Conservation (phyloP, 768 basidiomycete genomes). For the Lactarius evosmus region DNA sequence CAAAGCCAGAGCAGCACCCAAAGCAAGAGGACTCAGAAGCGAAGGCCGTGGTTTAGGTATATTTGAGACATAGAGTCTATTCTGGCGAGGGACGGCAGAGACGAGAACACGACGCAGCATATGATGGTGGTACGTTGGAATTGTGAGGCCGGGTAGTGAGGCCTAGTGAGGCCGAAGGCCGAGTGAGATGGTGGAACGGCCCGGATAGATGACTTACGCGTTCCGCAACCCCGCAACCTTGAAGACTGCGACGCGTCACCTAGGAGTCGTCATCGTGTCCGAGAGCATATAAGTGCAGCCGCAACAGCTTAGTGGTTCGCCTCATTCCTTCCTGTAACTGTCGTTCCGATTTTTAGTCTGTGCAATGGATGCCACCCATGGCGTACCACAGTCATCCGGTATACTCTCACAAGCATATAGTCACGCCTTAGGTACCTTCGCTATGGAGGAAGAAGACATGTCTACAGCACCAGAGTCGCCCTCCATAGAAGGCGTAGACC, state of each 20-base stretch:
- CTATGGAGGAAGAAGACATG: conserved; percentile 51
- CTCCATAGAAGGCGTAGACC: conserved; percentile 33
- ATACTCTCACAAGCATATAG: conserved; percentile 10
- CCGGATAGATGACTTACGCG: conserved; percentile 19
- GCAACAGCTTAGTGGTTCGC: conserved; percentile 24
- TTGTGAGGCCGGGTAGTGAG: no score
- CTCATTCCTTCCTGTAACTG: conserved; percentile 21
- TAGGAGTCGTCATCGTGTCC: conserved; percentile 15
- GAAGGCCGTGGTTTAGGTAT: not conserved
- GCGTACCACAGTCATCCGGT: conserved; percentile 15
- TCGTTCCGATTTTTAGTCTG: conserved; percentile 18
- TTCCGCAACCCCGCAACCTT: no score
- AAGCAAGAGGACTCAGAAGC: not conserved
- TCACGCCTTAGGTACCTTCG: conserved; percentile 35
- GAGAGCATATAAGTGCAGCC: conserved; percentile 18
- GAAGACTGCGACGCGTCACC: conserved; percentile 26
- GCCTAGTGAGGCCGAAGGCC: no score
- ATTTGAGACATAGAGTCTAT: not conserved
- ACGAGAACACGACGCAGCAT: conserved; percentile 13
- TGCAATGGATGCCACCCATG: conserved; percentile 19
- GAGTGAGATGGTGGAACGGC: no score
- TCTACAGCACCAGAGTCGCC: conserved; percentile 43
- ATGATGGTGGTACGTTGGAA: not conserved
- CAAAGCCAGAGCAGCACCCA: conserved; percentile 31
- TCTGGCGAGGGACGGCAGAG: conserved; percentile 11